phyloP scores from a whole-genome alignment of 2,329 filamentous ascomycete species.

The Fusarium euwallaceae region DNA sequence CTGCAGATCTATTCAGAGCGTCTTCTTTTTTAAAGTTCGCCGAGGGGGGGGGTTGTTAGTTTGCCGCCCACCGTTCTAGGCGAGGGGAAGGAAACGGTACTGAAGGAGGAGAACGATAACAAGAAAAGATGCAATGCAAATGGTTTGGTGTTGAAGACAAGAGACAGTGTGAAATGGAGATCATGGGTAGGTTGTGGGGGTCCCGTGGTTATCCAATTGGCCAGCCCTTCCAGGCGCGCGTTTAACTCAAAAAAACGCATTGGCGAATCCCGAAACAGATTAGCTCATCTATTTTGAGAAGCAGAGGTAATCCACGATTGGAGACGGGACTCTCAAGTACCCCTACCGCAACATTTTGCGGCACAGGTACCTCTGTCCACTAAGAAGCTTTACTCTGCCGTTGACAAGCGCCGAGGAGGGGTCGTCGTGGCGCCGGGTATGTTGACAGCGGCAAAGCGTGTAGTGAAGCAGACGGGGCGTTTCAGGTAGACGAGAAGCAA shows the following conservation, averaged over 20 bases:
- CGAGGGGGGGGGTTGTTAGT: not conserved
- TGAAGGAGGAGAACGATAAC: not conserved
- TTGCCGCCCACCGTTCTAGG: not conserved
- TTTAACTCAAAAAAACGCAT: constrained; percentile 37
- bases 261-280: constrained; percentile 30
- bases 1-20: not conserved
- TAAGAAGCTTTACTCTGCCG: not conserved
- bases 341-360: constrained; percentile 6
- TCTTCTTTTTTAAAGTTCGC: not conserved
- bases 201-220: constrained; percentile 33
- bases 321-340: constrained; percentile 18
- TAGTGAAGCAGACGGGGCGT: constrained; percentile 38
- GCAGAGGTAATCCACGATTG: constrained; percentile 20
- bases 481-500: constrained; percentile 34
- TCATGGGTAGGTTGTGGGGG: constrained; percentile 16
- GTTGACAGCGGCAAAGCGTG: constrained; percentile 32
- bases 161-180: not conserved
- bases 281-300: constrained; percentile 45
- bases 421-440: constrained; percentile 6
- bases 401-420: constrained; percentile 34
- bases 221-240: constrained; percentile 41
- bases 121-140: not conserved
- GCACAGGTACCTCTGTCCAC: constrained; percentile 26
- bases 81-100: not conserved
- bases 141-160: constrained; percentile 35